Evolutionary conservation across 345 rosid genomes (phyloP), one percentile per base, ranked within the genome.

Genomic region (Geranium brycei): DNA sequence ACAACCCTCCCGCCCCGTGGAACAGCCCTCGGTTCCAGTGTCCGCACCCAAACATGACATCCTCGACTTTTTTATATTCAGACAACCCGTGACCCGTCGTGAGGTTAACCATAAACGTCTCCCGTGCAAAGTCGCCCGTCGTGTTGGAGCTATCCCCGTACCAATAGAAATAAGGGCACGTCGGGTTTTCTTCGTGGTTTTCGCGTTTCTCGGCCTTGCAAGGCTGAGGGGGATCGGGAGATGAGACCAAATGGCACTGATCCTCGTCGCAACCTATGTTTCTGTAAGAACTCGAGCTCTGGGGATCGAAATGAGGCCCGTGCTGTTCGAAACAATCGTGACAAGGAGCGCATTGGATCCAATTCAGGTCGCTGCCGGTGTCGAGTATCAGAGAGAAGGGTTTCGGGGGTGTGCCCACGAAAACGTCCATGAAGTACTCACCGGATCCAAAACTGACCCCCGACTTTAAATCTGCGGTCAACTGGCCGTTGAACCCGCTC

Each of bases 21-120:
- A 92, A 92, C 7, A 92, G 78, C 58, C 98, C 98, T 71, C 98
- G 66, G 69, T 92, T 92, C 98, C 96, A 92, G 72, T 89, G 96
- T 18, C 98, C 98, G 68, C 97, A 90, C 17, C 99, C 99, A 31
- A 92, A 89, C 99, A 89, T 89, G 56, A 92, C 75, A 31, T 89
- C 78, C 72, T 89, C 91, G 0, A 87, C 85, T 13, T 41, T 70
- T 64, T 71, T 81, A 35, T 81, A 76, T 60, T 83, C 90, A 0
- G 98, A 77, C 40, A 75, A 80, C 58, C 89, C 87, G 0, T 68
- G 65, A 3, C 60, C 64, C 0, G 84, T 71, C 0, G 97, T 87
- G 53, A 87, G 91, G 31, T 92, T 92, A 10, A 89, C 95, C 0
- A 91, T 87, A 64, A 92, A 92, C 0, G 87, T 87, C 76, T 92